Percentiles rank a stretch among this genome's conserved stretches.
Conservation (phyloP, 2,329 filamentous ascomycete genomes). For the Trichocomaceae sp. region DNA sequence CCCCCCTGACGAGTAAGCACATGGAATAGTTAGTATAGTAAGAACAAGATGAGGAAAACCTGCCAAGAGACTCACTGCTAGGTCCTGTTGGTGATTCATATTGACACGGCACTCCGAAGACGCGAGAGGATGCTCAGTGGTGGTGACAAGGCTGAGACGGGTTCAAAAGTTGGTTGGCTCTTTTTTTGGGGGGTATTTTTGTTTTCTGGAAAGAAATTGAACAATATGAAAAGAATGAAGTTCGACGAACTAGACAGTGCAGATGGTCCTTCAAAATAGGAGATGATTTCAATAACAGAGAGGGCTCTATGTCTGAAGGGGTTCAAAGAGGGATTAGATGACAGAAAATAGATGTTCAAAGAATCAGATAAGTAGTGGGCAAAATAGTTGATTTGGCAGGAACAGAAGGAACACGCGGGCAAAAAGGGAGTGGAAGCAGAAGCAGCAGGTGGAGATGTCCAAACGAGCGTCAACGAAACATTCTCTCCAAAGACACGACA, state of each 20-base stretch:
- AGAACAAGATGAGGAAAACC: neutral
- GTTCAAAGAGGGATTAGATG: slow-evolving; percentile 13
- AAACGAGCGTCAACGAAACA: slow-evolving; percentile 3
- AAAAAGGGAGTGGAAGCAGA: slow-evolving; percentile 11
- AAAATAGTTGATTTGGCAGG: slow-evolving; percentile 9
- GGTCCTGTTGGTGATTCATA: slow-evolving; percentile 2
- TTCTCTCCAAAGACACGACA: slow-evolving; percentile 1
- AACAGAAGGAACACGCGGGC: slow-evolving; percentile 10
- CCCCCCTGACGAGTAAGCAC: slow-evolving; percentile 16
- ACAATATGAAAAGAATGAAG: slow-evolving; percentile 9
- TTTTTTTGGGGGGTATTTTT: neutral
- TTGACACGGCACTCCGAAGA: neutral
- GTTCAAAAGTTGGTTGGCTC: neutral
- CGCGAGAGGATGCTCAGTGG: neutral
- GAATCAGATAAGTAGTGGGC: slow-evolving; percentile 6
- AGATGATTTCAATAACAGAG: slow-evolving; percentile 12
- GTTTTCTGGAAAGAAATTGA: neutral
- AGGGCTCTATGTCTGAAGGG: slow-evolving; percentile 9
- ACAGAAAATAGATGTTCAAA: slow-evolving; percentile 10
- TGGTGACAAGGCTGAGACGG: neutral
- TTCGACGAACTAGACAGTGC: slow-evolving; percentile 7
- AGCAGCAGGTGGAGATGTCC: slow-evolving; percentile 7
- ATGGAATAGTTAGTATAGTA: neutral
- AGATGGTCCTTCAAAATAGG: slow-evolving; percentile 13
- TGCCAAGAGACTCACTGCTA: neutral